Evolutionary conservation across 1,284 basidiomycete genomes (phyloP).

Genomic region (Grifola frondosa): DNA sequence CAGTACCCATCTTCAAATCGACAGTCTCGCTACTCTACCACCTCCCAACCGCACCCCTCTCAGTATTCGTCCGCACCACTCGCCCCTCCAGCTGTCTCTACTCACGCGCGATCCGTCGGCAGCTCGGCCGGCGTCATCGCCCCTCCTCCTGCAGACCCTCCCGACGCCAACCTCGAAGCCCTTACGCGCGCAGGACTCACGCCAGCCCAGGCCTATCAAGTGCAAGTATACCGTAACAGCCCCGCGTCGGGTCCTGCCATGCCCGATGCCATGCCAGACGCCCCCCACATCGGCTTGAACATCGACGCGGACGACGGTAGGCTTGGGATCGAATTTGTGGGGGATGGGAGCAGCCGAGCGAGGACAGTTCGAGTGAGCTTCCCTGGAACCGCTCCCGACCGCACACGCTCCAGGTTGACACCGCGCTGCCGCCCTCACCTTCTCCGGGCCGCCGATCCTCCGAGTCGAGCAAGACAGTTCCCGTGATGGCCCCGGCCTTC

Average conservation of each 20-base stretch:
- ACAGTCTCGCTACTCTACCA: no score
- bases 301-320: slow-evolving; percentile 50
- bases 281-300: slow-evolving; percentile 48
- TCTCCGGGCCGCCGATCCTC: slow-evolving; percentile 47
- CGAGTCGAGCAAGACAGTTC: slow-evolving; percentile 52
- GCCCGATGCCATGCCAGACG: slow-evolving; percentile 25
- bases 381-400: slow-evolving; percentile 50
- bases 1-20: no score
- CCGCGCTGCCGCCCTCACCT: slow-evolving; percentile 35
- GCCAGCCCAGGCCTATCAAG: slow-evolving; percentile 77
- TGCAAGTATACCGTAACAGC: slow-evolving; percentile 59
- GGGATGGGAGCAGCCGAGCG: slow-evolving; percentile 37
- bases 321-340: slow-evolving; percentile 57
- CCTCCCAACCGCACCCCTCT: slow-evolving; percentile 28
- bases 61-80: slow-evolving; percentile 32
- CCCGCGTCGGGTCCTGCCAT: slow-evolving; percentile 21
- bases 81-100: slow-evolving; percentile 39
- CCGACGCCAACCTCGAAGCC: slow-evolving; percentile 49
- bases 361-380: slow-evolving; percentile 59
- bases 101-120: slow-evolving; percentile 53
- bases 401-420: slow-evolving; percentile 49
- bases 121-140: slow-evolving; percentile 48
- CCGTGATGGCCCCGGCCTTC: slow-evolving; percentile 39
- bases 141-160: slow-evolving; percentile 54
- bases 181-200: slow-evolving; percentile 57